Percentiles rank a stretch among this genome's conserved stretches.
These are phyloP conservation scores for Populus alba DNA, from an alignment of 345 rosid species.

Conservation along the genomic window DNA sequence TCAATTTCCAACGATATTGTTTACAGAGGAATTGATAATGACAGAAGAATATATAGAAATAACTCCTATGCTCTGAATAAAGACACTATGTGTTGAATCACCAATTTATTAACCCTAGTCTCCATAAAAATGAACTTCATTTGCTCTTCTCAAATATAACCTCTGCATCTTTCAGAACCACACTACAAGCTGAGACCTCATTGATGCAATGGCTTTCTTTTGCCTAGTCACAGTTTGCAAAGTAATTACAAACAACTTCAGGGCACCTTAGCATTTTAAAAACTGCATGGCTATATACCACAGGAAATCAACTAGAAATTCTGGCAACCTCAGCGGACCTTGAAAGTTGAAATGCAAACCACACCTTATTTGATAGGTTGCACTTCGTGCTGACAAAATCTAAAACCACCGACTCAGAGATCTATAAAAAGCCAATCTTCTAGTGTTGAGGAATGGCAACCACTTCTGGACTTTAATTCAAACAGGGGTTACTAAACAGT, in stretches of 20 bases:
- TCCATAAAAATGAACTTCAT: background rate
- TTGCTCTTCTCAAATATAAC: background rate
- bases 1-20: background rate
- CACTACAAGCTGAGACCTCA: background rate
- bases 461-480: background rate
- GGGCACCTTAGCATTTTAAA: background rate
- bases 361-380: background rate
- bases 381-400: background rate
- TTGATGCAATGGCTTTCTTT: background rate
- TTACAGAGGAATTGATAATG: background rate
- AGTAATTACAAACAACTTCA: background rate
- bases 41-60: background rate
- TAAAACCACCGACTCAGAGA: background rate
- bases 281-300: background rate
- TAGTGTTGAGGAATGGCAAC: background rate
- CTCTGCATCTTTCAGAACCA: background rate
- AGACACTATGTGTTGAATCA: background rate
- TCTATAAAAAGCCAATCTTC: background rate
- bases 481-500: background rate
- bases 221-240: background rate
- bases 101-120: background rate
- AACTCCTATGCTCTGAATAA: background rate
- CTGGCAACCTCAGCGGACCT: background rate
- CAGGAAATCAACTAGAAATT: background rate
- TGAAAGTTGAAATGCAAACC: background rate